A percentile compares a stretch with the other conserved stretches of the same genome.
Conservation (phyloP, 2,329 filamentous ascomycete species). For the Endoconidiophora polonica region DNA sequence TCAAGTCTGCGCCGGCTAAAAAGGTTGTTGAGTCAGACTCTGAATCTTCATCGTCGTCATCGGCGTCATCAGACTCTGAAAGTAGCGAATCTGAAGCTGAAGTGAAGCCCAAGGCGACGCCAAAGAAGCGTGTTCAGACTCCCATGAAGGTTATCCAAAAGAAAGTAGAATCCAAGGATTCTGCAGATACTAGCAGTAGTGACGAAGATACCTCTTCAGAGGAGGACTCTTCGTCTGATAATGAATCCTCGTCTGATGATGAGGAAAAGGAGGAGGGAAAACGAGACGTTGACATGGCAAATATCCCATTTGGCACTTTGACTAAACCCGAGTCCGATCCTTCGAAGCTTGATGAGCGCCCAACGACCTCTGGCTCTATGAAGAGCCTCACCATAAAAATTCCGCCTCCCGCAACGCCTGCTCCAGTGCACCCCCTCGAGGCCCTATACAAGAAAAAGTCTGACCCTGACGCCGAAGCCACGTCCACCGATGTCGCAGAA, state of each 20-base stretch:
- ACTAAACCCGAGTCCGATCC: constrained; percentile 6
- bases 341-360: constrained; percentile 16
- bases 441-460: constrained; percentile 63
- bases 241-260: constrained; percentile 13
- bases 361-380: constrained; percentile 34
- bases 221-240: constrained; percentile 3
- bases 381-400: constrained; percentile 39
- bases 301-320: background rate
- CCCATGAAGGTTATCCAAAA: constrained; percentile 11
- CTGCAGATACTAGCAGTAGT: constrained; percentile 14
- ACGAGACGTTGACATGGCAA: background rate
- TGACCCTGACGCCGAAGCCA: constrained; percentile 20
- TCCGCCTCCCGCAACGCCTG: constrained; percentile 28
- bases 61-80: constrained; percentile 4
- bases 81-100: constrained; percentile 5
- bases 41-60: background rate
- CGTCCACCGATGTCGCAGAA: constrained; percentile 24
- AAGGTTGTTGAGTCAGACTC: constrained; percentile 15
- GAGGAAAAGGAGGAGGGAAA: constrained; percentile 16
- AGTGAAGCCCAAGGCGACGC: constrained; percentile 9
- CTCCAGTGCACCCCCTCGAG: constrained; percentile 67
- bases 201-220: constrained; percentile 17
- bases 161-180: background rate
- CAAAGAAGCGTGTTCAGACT: constrained; percentile 15
- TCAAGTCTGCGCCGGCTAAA: constrained; percentile 14